phyloP scores from a whole-genome alignment of 345 rosid species.

The Salix arbutifolia region DNA sequence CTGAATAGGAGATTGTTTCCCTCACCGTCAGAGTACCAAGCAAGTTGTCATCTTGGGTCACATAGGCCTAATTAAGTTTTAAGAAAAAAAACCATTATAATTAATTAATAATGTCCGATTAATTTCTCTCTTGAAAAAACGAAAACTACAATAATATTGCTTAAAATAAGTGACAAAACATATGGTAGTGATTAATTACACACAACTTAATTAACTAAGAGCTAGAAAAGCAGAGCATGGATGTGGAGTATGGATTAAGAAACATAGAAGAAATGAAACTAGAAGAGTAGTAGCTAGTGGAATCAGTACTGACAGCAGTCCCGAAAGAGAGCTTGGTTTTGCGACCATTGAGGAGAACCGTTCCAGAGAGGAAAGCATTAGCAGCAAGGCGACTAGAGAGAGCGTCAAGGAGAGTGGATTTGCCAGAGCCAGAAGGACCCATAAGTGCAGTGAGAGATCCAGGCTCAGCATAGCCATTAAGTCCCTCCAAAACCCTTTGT shows the following conservation, averaged over 20 bases:
- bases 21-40: constrained; percentile 88
- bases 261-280: neutral
- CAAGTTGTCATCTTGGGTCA: constrained; percentile 96
- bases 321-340: constrained; percentile 95
- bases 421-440: constrained; percentile 98
- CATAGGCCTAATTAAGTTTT: constrained; percentile 56
- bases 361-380: constrained; percentile 81
- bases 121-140: too few relatives aligned
- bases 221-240: neutral
- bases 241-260: neutral
- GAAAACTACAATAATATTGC: too few relatives aligned
- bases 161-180: too few relatives aligned
- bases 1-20: constrained; percentile 86
- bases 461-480: constrained; percentile 88
- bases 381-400: constrained; percentile 85
- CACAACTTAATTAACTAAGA: neutral
- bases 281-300: neutral
- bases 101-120: too few relatives aligned
- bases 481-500: constrained; percentile 72
- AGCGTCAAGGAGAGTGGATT: constrained; percentile 90
- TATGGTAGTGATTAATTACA: too few relatives aligned
- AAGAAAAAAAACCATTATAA: too few relatives aligned
- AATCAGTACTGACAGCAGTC: constrained; percentile 61
- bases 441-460: constrained; percentile 78
- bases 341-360: constrained; percentile 80